phyloP scores from a whole-genome alignment of 495 filamentous ascomycete genomes.

The Xylaria curta region DNA sequence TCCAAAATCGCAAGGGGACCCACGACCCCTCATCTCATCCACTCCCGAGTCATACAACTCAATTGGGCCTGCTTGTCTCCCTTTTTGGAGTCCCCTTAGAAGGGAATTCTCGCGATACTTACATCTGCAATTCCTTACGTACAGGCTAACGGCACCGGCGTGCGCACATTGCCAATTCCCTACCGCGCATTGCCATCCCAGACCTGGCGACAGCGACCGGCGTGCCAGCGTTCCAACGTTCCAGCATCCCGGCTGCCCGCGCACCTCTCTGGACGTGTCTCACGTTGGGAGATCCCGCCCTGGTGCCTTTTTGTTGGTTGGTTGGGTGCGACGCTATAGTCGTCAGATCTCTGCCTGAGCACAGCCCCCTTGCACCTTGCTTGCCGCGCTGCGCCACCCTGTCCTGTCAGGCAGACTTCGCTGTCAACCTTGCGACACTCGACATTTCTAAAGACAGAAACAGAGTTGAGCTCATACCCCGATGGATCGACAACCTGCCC shows the following conservation, averaged over 20 bases:
- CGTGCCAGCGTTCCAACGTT: background rate
- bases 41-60: slow-evolving; percentile 6
- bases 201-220: slow-evolving; percentile 1
- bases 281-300: slow-evolving; percentile 21
- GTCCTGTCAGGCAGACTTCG: slow-evolving; percentile 41
- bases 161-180: background rate
- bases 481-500: slow-evolving; percentile 55
- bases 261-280: slow-evolving; percentile 15
- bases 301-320: slow-evolving; percentile 14
- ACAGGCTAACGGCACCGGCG: background rate
- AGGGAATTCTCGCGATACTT: slow-evolving; percentile 1
- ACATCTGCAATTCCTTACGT: background rate
- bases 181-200: background rate
- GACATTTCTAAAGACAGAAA: slow-evolving; percentile 46
- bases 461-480: slow-evolving; percentile 29
- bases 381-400: slow-evolving; percentile 42
- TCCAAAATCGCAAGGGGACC: slow-evolving; percentile 20
- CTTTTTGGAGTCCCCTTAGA: background rate
- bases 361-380: slow-evolving; percentile 39
- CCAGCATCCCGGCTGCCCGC: background rate
- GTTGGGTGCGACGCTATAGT: slow-evolving; percentile 21
- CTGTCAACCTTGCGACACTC: slow-evolving; percentile 40
- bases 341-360: slow-evolving; percentile 34
- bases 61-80: background rate
- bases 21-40: slow-evolving; percentile 27